Conservation (phyloP, 257 asterid genomes). For the Eucommia ulmoides region DNA sequence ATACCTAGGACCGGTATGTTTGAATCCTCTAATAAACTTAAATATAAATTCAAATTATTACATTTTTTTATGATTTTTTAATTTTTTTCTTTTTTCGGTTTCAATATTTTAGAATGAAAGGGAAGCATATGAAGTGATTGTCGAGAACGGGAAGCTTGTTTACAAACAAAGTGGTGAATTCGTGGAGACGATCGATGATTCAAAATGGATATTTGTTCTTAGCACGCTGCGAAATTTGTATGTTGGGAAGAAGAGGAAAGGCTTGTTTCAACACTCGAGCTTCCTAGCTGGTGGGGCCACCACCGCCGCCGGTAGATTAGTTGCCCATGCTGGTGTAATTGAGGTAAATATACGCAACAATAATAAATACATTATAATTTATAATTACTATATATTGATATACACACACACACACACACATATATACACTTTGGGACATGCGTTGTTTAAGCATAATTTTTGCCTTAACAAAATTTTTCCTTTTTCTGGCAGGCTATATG, state of each 20-base stretch:
- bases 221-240: constrained; percentile 13
- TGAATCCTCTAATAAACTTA: background rate
- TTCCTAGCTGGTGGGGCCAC: constrained; percentile 19
- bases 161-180: constrained; percentile 9
- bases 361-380: background rate
- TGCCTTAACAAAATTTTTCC: too few relatives aligned
- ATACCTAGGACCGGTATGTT: constrained; percentile 93
- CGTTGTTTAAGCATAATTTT: background rate
- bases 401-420: background rate
- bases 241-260: constrained; percentile 14
- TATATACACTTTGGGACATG: background rate
- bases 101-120: constrained; percentile 11
- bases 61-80: background rate
- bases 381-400: background rate
- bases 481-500: constrained; percentile 1
- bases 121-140: constrained; percentile 12
- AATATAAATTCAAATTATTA: background rate
- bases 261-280: constrained; percentile 16
- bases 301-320: constrained; percentile 17
- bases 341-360: constrained; percentile 4
- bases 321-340: constrained; percentile 11
- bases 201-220: constrained; percentile 17
- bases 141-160: constrained; percentile 13
- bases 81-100: background rate
- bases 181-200: constrained; percentile 13